A percentile compares a stretch with the other conserved stretches of the same genome.
phyloP scores from a whole-genome alignment of 129 eudicot species.

The Solidago caesia region DNA sequence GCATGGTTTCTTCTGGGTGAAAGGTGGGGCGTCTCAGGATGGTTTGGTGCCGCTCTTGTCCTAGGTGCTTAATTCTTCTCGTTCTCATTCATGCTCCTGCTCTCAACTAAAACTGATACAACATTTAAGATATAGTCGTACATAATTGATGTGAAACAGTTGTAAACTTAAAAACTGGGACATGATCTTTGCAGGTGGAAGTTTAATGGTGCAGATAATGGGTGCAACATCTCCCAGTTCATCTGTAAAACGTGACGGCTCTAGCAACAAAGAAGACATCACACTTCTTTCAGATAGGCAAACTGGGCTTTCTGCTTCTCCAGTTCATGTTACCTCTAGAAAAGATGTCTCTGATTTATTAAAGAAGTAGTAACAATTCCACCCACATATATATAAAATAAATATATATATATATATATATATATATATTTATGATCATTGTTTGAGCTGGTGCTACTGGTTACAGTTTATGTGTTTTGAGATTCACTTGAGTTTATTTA shows the following conservation, averaged over 20 bases:
- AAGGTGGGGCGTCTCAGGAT: constrained; percentile 81
- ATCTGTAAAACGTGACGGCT: constrained; percentile 14
- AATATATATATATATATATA: no score
- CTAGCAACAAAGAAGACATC: constrained; percentile 26
- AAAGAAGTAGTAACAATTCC: constrained; percentile 34
- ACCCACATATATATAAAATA: background rate
- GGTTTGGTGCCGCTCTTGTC: constrained; percentile 93
- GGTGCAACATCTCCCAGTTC: constrained; percentile 48
- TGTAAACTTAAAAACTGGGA: background rate
- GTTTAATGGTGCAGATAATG: constrained; percentile 74
- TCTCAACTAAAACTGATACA: background rate
- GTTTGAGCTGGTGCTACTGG: no score
- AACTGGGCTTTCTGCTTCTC: constrained; percentile 47
- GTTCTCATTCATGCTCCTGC: background rate
- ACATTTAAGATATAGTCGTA: background rate
- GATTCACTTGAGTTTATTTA: no score
- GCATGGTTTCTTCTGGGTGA: constrained; percentile 98
- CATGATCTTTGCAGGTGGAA: constrained; percentile 59
- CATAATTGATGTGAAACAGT: background rate
- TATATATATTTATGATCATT: no score
- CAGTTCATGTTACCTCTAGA: constrained; percentile 48
- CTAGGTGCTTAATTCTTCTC: constrained; percentile 37
- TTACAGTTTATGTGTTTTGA: no score
- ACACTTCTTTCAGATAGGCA: constrained; percentile 35
- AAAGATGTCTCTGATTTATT: constrained; percentile 39